phyloP scores from a whole-genome alignment of 2,329 filamentous ascomycete species.

The Sordariomycetes sp. region DNA sequence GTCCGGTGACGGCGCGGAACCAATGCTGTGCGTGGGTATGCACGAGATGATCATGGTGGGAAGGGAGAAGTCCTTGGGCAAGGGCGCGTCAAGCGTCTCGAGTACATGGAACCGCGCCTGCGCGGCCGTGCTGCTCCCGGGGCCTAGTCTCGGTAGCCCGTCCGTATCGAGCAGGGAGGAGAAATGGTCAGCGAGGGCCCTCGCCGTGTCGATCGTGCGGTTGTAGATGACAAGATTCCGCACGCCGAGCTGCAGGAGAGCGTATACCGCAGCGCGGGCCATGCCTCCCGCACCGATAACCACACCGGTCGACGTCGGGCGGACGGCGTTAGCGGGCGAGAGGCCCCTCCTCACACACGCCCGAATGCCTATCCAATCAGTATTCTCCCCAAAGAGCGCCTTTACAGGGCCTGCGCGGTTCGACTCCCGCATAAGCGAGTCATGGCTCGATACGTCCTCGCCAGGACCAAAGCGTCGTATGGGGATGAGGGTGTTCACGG shows the following conservation, averaged over 20 bases:
- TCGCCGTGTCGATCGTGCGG: conserved; percentile 52
- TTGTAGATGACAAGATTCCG: conserved; percentile 66
- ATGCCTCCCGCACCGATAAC: conserved; percentile 60
- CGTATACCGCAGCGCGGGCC: conserved; percentile 66
- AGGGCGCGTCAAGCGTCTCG: conserved; percentile 40
- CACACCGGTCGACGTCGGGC: conserved; percentile 39
- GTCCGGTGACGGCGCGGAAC: conserved; percentile 49
- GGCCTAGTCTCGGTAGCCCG: conserved; percentile 26
- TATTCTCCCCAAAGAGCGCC: conserved; percentile 66
- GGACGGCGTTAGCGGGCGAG: conserved; percentile 56
- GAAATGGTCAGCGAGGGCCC: conserved; percentile 57
- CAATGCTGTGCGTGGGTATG: conserved; percentile 57
- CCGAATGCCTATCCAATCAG: conserved; percentile 68
- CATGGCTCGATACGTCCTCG: conserved; percentile 37
- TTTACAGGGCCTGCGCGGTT: conserved; percentile 53
- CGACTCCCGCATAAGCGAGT: conserved; percentile 14
- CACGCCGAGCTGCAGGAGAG: conserved; percentile 65
- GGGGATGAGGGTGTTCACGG: conserved; percentile 64
- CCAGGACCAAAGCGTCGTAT: conserved; percentile 47
- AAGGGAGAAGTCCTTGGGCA: conserved; percentile 48
- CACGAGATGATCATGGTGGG: conserved; percentile 68
- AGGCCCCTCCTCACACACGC: conserved; percentile 60
- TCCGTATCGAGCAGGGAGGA: conserved; percentile 34
- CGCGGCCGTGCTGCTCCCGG: conserved; percentile 14
- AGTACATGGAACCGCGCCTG: conserved; percentile 42